A percentile compares a stretch with the other conserved stretches of the same genome.
These are phyloP conservation scores for Pseudoscleropodium purum DNA, from an alignment of 225 moss, liverwort and hornwort species.

Conservation along the genomic window DNA sequence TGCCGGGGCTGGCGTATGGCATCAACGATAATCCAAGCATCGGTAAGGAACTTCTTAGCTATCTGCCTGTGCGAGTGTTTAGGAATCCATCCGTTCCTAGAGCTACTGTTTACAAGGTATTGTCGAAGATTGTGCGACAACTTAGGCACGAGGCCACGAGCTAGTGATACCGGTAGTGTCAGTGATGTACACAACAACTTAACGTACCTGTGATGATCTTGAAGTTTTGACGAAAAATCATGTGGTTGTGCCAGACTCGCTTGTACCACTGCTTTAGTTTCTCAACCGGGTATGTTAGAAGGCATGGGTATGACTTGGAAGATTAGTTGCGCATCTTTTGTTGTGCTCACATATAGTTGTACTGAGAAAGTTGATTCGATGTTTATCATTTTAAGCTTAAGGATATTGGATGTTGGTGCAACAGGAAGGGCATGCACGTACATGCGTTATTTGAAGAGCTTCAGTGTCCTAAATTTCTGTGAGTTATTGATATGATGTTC, in stretches of 20 bases:
- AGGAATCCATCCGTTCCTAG: not conserved
- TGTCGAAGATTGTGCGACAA: not conserved
- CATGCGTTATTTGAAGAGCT: not conserved
- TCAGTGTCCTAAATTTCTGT: not conserved
- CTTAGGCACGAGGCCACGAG: no score
- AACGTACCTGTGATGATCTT: no score
- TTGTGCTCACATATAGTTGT: not conserved
- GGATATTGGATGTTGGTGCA: not conserved
- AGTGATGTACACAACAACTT: not conserved
- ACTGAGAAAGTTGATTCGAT: not conserved
- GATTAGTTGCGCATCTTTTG: not conserved
- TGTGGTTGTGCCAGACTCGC: not conserved
- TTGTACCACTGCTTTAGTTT: not conserved
- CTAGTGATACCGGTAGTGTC: not conserved
- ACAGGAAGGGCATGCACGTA: no score
- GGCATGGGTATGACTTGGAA: not conserved
- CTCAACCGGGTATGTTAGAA: not conserved
- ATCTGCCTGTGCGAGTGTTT: not conserved
- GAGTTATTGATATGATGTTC: not conserved
- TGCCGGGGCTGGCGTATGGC: constrained; percentile 5
- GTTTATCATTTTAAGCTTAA: not conserved
- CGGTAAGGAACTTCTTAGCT: not conserved
- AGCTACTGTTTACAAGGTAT: not conserved
- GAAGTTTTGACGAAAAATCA: not conserved
- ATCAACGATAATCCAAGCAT: constrained; percentile 27